A percentile compares a stretch with the other conserved stretches of the same genome.
These are phyloP conservation scores for Dalechampia spathulata DNA, from an alignment of 441 rosid species.

Conservation along the genomic window DNA sequence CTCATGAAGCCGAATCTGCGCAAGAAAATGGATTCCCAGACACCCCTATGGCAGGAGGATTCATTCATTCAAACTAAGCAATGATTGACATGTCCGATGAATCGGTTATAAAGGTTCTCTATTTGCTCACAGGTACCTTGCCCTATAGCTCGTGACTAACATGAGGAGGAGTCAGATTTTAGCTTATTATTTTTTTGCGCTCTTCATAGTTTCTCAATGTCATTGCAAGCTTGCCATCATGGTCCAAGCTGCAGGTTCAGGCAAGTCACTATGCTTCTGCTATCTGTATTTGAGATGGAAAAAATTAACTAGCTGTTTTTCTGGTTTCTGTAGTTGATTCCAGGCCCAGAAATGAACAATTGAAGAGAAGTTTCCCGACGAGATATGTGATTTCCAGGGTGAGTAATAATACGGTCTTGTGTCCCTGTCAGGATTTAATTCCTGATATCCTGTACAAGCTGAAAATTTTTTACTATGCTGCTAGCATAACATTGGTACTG, in stretches of 20 bases:
- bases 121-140: not conserved
- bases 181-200: constrained; percentile 9
- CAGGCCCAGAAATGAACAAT: not conserved
- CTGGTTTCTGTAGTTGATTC: constrained; percentile 4
- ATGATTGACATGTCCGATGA: not conserved
- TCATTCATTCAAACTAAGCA: constrained; percentile 1
- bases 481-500: no score
- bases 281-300: not conserved
- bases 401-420: not conserved
- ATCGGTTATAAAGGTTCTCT: constrained; percentile 7
- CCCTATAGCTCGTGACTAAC: not conserved
- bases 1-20: not conserved
- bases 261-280: constrained; percentile 4
- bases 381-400: constrained; percentile 1
- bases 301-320: not conserved
- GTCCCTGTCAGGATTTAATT: not conserved
- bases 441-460: no score
- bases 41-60: not conserved
- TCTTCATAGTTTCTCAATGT: constrained; percentile 13
- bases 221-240: not conserved
- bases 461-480: no score
- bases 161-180: constrained; percentile 16
- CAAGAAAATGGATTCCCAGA: constrained; percentile 9
- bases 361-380: not conserved
- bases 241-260: constrained; percentile 16